Evolutionary conservation across 305 asterid genomes (phyloP).

Genomic region (Caryopteris hybrid): DNA sequence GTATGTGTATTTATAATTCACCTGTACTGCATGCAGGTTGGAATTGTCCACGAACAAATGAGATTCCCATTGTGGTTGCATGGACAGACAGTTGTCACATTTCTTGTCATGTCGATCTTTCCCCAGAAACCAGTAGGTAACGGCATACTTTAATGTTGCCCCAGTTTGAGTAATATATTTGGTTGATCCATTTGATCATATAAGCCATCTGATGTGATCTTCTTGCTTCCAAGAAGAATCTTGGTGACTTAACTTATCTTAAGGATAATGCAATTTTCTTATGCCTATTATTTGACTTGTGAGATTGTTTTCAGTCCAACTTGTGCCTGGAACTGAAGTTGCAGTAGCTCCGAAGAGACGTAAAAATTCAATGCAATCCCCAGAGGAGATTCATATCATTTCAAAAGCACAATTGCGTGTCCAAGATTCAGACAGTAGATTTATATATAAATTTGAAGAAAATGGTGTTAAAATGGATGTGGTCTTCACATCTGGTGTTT

Average conservation of each 20-base stretch:
- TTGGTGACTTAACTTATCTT: neutral
- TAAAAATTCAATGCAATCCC: conserved; percentile 40
- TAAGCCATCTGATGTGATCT: neutral
- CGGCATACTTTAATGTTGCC: conserved; percentile 1
- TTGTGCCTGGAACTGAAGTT: conserved; percentile 93
- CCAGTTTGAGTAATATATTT: neutral
- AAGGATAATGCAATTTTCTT: neutral
- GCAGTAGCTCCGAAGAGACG: conserved; percentile 96
- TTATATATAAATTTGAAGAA: conserved; percentile 41
- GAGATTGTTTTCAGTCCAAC: conserved; percentile 66
- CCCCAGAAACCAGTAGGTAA: conserved; percentile 94
- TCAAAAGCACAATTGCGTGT: conserved; percentile 70
- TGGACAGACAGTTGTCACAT: conserved; percentile 66
- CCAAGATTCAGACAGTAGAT: conserved; percentile 60
- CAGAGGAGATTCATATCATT: conserved; percentile 28
- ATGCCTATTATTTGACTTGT: conserved; percentile 26
- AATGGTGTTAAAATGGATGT: conserved; percentile 57
- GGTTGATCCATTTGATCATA: conserved; percentile 1
- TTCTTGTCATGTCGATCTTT: conserved; percentile 70
- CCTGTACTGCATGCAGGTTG: conserved; percentile 51
- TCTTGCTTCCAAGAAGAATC: conserved; percentile 9
- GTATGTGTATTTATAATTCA: neutral
- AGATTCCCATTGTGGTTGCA: conserved; percentile 92
- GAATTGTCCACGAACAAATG: conserved; percentile 86
- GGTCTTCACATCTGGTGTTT: conserved; percentile 64